Conservation (phyloP, 2,329 filamentous ascomycete species). For the Zymoseptoria ardabiliae region DNA sequence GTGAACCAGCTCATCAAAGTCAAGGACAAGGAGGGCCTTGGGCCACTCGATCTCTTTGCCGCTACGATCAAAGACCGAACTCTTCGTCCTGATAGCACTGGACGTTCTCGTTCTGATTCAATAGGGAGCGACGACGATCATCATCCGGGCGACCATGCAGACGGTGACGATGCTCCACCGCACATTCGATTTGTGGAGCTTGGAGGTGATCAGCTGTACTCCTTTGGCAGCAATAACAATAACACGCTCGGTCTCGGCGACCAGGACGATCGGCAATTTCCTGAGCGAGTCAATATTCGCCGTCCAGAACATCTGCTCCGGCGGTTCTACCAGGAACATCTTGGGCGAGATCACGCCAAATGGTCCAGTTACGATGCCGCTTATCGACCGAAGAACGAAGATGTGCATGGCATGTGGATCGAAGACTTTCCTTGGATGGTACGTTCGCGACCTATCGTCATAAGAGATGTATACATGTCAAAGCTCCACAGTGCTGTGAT, state of each 20-base stretch:
- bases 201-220: slow-evolving; percentile 76
- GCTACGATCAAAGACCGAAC: slow-evolving; percentile 75
- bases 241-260: slow-evolving; percentile 89
- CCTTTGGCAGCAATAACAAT: slow-evolving; percentile 96
- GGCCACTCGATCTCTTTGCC: slow-evolving; percentile 87
- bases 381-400: slow-evolving; percentile 14
- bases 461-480: slow-evolving; percentile 78
- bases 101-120: slow-evolving; percentile 26
- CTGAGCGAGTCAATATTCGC: slow-evolving; percentile 70
- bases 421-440: slow-evolving; percentile 65
- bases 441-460: slow-evolving; percentile 61
- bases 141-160: slow-evolving; percentile 43
- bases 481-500: slow-evolving; percentile 88
- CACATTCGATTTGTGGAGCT: slow-evolving; percentile 31
- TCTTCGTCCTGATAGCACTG: slow-evolving; percentile 39
- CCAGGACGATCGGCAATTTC: slow-evolving; percentile 87
- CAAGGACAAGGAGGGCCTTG: slow-evolving; percentile 91
- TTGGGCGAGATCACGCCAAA: slow-evolving; percentile 37
- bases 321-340: slow-evolving; percentile 63
- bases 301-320: slow-evolving; percentile 71
- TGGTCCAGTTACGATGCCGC: slow-evolving; percentile 32
- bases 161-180: slow-evolving; percentile 33
- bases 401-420: slow-evolving; percentile 27
- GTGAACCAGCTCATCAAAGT: slow-evolving; percentile 74
- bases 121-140: slow-evolving; percentile 42